phyloP scores from a whole-genome alignment of 371 early-diverging fungal genomes.

The Gilbertella persicaria region DNA sequence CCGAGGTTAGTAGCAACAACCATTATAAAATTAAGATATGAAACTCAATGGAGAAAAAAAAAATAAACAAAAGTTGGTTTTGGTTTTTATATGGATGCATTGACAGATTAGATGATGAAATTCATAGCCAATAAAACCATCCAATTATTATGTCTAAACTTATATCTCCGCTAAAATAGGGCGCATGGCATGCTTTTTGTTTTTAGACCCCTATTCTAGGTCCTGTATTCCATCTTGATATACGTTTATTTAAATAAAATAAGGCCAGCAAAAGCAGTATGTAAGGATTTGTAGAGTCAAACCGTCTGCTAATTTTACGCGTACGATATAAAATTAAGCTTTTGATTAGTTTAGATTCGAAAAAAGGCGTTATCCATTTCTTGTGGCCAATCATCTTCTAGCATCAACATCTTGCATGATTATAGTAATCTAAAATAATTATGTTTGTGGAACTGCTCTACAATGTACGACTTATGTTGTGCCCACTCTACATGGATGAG shows the following conservation, averaged over 20 bases:
- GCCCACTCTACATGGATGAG: not conserved
- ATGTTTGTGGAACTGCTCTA: not conserved
- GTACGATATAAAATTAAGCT: not conserved
- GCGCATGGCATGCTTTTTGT: not conserved
- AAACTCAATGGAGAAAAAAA: constrained; percentile 4
- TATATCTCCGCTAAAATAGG: not conserved
- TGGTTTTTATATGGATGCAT: not conserved
- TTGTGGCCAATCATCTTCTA: constrained; percentile 4
- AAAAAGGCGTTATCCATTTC: not conserved
- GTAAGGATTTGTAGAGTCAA: no score
- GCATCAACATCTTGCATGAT: constrained; percentile 6
- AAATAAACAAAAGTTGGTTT: not conserved
- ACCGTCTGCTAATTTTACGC: no score
- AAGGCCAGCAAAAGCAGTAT: no score
- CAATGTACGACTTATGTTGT: not conserved
- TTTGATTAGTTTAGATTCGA: not conserved
- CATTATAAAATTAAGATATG: constrained; percentile 39
- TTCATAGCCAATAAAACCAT: constrained; percentile 8
- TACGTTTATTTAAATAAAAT: no score
- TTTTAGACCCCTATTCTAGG: no score
- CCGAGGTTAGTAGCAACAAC: constrained; percentile 76
- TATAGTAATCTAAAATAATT: not conserved
- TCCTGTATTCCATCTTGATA: no score
- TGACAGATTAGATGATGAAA: constrained; percentile 14
- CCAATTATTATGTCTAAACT: not conserved